phyloP scores from a whole-genome alignment of 805 yeast genomes.

The Saturnispora quitensis region DNA sequence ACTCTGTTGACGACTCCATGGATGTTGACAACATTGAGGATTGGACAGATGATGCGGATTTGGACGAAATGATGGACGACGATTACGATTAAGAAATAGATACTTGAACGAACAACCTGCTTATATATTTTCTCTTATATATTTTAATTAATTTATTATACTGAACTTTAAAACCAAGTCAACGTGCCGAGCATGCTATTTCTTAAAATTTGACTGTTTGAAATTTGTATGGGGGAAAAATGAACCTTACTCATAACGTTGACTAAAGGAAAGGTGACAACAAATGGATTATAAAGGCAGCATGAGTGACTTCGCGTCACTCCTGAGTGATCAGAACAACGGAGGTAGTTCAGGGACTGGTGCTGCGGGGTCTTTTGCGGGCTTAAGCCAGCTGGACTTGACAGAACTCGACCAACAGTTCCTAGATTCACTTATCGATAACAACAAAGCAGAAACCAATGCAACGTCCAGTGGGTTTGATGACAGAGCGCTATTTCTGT shows the following conservation, averaged over 20 bases:
- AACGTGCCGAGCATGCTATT: background rate
- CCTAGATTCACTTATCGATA: slow-evolving; percentile 5
- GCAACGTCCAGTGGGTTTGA: background rate
- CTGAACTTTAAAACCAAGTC: too few relatives aligned
- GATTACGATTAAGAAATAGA: slow-evolving; percentile 9
- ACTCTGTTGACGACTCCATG: slow-evolving; percentile 48
- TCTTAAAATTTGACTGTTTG: background rate
- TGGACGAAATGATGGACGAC: slow-evolving; percentile 30
- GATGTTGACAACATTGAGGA: slow-evolving; percentile 50
- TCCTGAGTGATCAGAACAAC: background rate
- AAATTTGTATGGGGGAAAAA: background rate
- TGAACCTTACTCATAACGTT: background rate
- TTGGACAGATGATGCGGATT: slow-evolving; percentile 56
- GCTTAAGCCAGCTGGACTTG: slow-evolving; percentile 3
- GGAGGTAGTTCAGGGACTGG: background rate
- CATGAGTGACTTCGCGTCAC: slow-evolving; percentile 1
- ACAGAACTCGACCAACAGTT: slow-evolving; percentile 4
- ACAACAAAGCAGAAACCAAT: background rate
- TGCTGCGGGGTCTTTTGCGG: slow-evolving; percentile 4
- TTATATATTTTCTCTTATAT: background rate
- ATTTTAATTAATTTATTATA: background rate
- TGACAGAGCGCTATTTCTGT: background rate
- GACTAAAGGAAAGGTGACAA: background rate
- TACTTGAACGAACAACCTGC: background rate
- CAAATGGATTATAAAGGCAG: slow-evolving; percentile 5